Percentiles rank a stretch among this genome's conserved stretches.
Evolutionary conservation across 2,329 filamentous ascomycete genomes (phyloP).

Genomic region (Coniochaeta prunicola): DNA sequence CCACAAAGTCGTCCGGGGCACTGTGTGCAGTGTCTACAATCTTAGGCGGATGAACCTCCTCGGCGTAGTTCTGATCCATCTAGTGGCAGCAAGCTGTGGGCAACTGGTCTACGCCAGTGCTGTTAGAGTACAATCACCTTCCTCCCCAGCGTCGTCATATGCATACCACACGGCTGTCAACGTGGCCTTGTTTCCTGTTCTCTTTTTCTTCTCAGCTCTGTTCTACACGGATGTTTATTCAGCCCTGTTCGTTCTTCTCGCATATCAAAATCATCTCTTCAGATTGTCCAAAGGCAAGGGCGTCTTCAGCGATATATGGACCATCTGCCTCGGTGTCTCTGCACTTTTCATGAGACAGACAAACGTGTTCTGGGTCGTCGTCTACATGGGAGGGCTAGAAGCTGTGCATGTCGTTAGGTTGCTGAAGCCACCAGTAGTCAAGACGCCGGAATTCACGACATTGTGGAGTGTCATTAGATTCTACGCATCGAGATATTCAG

Average conservation of each 20-base stretch:
- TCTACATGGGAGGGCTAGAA: slow-evolving; percentile 63
- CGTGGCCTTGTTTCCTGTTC: slow-evolving; percentile 73
- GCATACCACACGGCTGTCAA: slow-evolving; percentile 64
- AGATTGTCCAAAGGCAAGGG: slow-evolving; percentile 27
- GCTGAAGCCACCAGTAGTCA: slow-evolving; percentile 24
- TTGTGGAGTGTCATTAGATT: slow-evolving; percentile 27
- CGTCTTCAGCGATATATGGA: slow-evolving; percentile 32
- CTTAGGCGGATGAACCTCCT: slow-evolving; percentile 44
- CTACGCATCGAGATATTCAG: slow-evolving; percentile 34
- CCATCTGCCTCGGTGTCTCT: slow-evolving; percentile 51
- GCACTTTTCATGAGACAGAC: slow-evolving; percentile 82
- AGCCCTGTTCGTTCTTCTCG: slow-evolving; percentile 64
- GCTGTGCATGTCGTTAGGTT: slow-evolving; percentile 42
- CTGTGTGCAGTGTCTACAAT: slow-evolving; percentile 29
- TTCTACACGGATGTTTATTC: slow-evolving; percentile 94
- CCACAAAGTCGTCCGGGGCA: slow-evolving; percentile 20
- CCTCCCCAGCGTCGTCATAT: slow-evolving; percentile 23
- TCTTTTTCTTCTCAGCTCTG: slow-evolving; percentile 93
- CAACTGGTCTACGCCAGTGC: slow-evolving; percentile 40
- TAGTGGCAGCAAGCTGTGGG: slow-evolving; percentile 44
- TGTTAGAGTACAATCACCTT: slow-evolving; percentile 7
- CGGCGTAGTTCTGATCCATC: slow-evolving; percentile 32
- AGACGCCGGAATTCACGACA: slow-evolving; percentile 21
- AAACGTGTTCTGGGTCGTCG: slow-evolving; percentile 90
- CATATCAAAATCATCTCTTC: slow-evolving; percentile 52